Percentiles rank a stretch among this genome's conserved stretches.
These are phyloP conservation scores for Ganoderma lingzhi DNA, from an alignment of 1,284 basidiomycete genomes.

Conservation along the genomic window DNA sequence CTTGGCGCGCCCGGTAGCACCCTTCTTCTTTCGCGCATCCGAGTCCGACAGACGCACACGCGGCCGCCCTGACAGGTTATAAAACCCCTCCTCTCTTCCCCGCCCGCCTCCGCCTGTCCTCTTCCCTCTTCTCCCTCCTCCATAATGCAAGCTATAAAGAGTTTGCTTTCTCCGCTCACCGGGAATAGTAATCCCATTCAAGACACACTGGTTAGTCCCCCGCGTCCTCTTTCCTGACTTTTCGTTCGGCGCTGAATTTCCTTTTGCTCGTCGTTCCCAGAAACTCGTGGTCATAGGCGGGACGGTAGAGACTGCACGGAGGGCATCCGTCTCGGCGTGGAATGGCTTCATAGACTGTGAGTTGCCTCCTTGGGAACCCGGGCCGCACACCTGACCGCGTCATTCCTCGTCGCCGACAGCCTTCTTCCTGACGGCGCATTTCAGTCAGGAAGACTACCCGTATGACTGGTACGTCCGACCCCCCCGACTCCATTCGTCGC, in stretches of 20 bases:
- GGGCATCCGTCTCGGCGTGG: constrained; percentile 78
- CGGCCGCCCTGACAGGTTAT: constrained; percentile 25
- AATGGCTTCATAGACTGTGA: constrained; percentile 86
- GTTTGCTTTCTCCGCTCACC: constrained; percentile 40
- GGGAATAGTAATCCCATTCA: constrained; percentile 40
- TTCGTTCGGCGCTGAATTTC: not conserved
- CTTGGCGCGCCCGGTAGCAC: not conserved
- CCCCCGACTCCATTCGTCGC: not conserved
- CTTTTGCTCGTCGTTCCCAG: constrained; percentile 20
- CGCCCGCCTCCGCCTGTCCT: constrained; percentile 23
- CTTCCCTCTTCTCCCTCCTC: constrained; percentile 15
- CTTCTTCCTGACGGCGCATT: constrained; percentile 87
- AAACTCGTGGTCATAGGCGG: constrained; percentile 46
- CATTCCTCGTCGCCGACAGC: constrained; percentile 50
- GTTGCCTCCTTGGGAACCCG: constrained; percentile 37
- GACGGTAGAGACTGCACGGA: constrained; percentile 43
- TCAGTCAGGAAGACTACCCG: constrained; percentile 85
- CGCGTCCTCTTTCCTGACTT: not conserved
- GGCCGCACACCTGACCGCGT: constrained; percentile 18
- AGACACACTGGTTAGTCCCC: constrained; percentile 41
- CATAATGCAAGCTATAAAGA: constrained; percentile 42
- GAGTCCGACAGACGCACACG: constrained; percentile 21
- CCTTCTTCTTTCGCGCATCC: constrained; percentile 12
- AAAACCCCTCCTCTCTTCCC: constrained; percentile 24
- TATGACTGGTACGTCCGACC: constrained; percentile 72